Evolutionary conservation across 768 basidiomycete species (phyloP), one percentile per base, ranked within the genome.

Genomic region (Pleurotus tuoliensis): DNA sequence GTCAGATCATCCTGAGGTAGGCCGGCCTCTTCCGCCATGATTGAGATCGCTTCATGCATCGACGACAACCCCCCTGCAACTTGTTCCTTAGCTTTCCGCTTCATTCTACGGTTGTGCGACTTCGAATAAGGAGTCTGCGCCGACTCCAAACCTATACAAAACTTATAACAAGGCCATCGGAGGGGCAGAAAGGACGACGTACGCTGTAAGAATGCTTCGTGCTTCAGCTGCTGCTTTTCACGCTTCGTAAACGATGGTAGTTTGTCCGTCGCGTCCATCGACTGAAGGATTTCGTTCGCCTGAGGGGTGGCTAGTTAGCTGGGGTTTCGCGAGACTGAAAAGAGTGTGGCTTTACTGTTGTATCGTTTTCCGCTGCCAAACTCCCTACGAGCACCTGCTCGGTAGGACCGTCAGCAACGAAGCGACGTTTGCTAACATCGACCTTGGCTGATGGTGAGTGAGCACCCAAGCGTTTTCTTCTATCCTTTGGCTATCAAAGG

Each of bases 151-250:
- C 74, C 83, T 84, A 56, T 59, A 69, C 69, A 16, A 5, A 34
- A 41, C 20, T 53, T 2, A 53, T 9, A 34, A 70, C 30, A 12
- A 20, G 22, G 38, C 22, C 2, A 4, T 8, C 20, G n/a, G 30
- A 13, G 16, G 8, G 18, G 4, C 24, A 16, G 56, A 30, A 34
- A 20, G 25, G 40, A 2, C 18, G 13, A 47, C 75, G 38, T 61
- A 89, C 90, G 83, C 73, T 84, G 76, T 44, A 90, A 65, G 61
- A 92, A 87, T 3, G 82, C 76, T 59, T 88, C 82, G 49, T 83
- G 84, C 67, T 85, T 91, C 55, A 82, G 61, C 15, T 79, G 75
- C 53, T 81, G 80, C 66, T 85, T 90, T 56, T 81, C 83, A 65
- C 87, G 90, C 70, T 92, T 92, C 59, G 69, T 81, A 47, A 75